Percentiles rank a stretch among this genome's conserved stretches.
These are phyloP conservation scores for Mantamonas sphyraenae DNA, from an alignment of 78 protist species.

Conservation along the genomic window DNA sequence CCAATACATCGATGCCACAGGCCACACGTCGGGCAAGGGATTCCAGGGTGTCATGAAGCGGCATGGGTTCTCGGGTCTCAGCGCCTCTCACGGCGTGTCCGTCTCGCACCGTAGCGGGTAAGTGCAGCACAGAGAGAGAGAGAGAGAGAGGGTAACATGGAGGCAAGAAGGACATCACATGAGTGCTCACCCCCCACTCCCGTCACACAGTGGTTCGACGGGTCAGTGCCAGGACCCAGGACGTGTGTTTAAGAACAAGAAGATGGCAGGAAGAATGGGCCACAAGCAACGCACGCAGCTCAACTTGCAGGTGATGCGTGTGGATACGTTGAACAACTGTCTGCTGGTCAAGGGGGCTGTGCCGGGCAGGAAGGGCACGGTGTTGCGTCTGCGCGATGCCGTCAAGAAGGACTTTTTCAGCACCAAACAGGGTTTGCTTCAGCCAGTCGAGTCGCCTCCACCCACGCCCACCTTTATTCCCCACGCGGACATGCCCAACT, in stretches of 20 bases:
- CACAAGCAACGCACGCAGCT: background rate
- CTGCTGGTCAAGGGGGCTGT: background rate
- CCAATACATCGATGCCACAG: constrained; percentile 21
- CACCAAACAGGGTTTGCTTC: too few relatives aligned
- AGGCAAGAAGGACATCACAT: too few relatives aligned
- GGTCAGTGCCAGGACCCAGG: constrained; percentile 9
- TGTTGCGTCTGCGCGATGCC: background rate
- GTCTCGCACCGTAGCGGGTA: constrained; percentile 5
- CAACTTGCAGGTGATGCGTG: background rate
- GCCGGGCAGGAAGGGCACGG: background rate
- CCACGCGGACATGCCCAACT: too few relatives aligned
- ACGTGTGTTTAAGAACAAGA: background rate
- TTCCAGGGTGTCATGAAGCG: constrained; percentile 37
- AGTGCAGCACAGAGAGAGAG: too few relatives aligned
- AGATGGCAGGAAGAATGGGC: constrained; percentile 44
- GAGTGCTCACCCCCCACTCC: too few relatives aligned
- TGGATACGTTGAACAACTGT: background rate
- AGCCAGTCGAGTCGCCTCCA: too few relatives aligned
- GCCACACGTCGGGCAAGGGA: constrained; percentile 24
- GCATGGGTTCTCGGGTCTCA: constrained; percentile 22
- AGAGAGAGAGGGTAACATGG: too few relatives aligned
- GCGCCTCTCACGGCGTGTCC: constrained; percentile 26
- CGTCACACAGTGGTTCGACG: too few relatives aligned
- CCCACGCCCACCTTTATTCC: too few relatives aligned
- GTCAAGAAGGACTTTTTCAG: background rate